Conservation (phyloP, 2,329 filamentous ascomycete genomes). For the Penicillium capsulatum region DNA sequence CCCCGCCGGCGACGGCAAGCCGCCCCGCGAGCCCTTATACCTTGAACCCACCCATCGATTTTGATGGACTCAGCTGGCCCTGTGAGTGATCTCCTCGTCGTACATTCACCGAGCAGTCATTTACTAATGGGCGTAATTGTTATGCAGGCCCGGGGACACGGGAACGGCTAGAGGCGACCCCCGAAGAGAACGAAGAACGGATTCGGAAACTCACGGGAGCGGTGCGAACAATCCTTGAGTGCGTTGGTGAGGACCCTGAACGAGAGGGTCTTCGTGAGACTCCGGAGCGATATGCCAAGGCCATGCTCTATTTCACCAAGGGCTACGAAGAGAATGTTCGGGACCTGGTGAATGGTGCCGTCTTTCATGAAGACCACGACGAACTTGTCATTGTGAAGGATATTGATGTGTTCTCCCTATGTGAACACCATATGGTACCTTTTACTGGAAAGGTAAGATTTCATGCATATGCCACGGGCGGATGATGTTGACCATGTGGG, state of each 20-base stretch:
- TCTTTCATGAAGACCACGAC: constrained; percentile 95
- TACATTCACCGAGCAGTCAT: not conserved
- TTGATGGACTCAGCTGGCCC: constrained; percentile 51
- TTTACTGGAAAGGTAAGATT: constrained; percentile 80
- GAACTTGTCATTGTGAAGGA: constrained; percentile 98
- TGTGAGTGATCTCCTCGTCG: constrained; percentile 36
- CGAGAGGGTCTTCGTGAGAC: constrained; percentile 61
- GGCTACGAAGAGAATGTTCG: constrained; percentile 93
- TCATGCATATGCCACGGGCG: constrained; percentile 1
- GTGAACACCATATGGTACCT: constrained; percentile 95
- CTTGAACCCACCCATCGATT: constrained; percentile 48
- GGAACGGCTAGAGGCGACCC: constrained; percentile 53
- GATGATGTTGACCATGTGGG: constrained; percentile 12
- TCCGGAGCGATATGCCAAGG: constrained; percentile 87
- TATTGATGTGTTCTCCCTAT: constrained; percentile 90
- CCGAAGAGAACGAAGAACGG: constrained; percentile 55
- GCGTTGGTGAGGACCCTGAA: constrained; percentile 62
- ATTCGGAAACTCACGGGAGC: constrained; percentile 60
- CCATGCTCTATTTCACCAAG: constrained; percentile 92
- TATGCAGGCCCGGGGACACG: constrained; percentile 45
- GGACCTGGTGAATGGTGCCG: constrained; percentile 86
- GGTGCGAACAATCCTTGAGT: constrained; percentile 61
- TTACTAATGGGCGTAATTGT: not conserved
- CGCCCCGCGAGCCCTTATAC: constrained; percentile 50
- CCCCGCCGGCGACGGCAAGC: constrained; percentile 50